A percentile compares a stretch with the other conserved stretches of the same genome.
phyloP scores from a whole-genome alignment of 805 yeast species.

The Ogataea parapolymorpha region DNA sequence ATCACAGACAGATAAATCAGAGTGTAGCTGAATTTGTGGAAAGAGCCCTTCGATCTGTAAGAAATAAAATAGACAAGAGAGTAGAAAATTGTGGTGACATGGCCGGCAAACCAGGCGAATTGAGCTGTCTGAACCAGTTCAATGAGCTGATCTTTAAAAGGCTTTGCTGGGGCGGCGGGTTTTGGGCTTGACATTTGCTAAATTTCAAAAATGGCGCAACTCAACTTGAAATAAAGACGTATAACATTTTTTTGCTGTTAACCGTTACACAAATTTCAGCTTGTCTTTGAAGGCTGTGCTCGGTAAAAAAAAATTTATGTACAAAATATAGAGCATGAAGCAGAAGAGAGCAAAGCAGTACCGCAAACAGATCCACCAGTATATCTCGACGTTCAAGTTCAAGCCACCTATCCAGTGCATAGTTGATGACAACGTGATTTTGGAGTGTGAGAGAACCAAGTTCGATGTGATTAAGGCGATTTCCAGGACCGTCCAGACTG shows the following conservation, averaged over 20 bases:
- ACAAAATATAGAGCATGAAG: conserved; percentile 60
- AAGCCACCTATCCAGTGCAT: conserved; percentile 90
- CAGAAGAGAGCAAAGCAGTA: conserved; percentile 94
- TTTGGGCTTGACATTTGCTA: conserved; percentile 8
- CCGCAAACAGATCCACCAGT: conserved; percentile 86
- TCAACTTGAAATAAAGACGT: conserved; percentile 5
- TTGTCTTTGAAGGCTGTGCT: conserved; percentile 5
- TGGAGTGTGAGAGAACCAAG: conserved; percentile 60
- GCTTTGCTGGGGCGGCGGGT: conserved; percentile 7
- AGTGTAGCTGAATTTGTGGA: conserved; percentile 51
- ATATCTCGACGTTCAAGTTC: conserved; percentile 83
- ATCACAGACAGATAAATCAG: conserved; percentile 60
- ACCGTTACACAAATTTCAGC: not conserved
- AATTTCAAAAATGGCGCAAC: not conserved
- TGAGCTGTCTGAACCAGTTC: conserved; percentile 45
- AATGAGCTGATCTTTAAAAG: conserved; percentile 13
- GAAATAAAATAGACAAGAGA: conserved; percentile 38
- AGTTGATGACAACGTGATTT: conserved; percentile 76
- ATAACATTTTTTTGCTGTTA: conserved; percentile 6
- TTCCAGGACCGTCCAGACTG: conserved; percentile 77
- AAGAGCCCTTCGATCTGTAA: conserved; percentile 28
- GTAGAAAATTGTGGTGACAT: conserved; percentile 43
- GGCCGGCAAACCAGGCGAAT: conserved; percentile 75
- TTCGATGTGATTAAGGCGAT: conserved; percentile 82
- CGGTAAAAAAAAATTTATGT: conserved; percentile 5